Percentiles rank a stretch among this genome's conserved stretches.
Conservation (phyloP, 768 basidiomycete species). For the Tulasnella sp. region DNA sequence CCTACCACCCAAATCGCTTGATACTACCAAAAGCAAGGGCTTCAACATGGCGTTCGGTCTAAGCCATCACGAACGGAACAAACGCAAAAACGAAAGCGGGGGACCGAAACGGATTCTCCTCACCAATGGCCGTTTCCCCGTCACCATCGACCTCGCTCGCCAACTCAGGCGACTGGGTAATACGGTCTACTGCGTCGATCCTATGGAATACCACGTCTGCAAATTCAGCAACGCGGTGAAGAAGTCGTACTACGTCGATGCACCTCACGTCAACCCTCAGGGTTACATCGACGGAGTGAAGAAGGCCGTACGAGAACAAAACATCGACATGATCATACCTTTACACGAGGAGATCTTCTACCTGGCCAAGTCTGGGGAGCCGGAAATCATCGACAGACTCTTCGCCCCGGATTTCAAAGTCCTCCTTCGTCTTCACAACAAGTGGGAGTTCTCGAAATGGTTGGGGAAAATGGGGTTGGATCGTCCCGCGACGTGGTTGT, state of each 20-base stretch:
- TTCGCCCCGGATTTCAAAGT: slow-evolving; percentile 22
- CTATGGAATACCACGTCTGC: slow-evolving; percentile 29
- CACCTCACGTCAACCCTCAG: slow-evolving; percentile 18
- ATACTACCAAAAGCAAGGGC: neutral
- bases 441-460: slow-evolving; percentile 21
- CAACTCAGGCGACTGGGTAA: slow-evolving; percentile 20
- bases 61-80: neutral
- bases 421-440: slow-evolving; percentile 25
- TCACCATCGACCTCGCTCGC: slow-evolving; percentile 27
- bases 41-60: neutral
- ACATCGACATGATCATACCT: slow-evolving; percentile 28
- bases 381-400: neutral
- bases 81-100: neutral
- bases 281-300: slow-evolving; percentile 25
- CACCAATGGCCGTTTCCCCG: slow-evolving; percentile 29
- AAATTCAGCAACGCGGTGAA: slow-evolving; percentile 28
- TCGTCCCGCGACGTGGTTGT: slow-evolving; percentile 4
- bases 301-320: slow-evolving; percentile 15
- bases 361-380: slow-evolving; percentile 19
- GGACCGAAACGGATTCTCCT: slow-evolving; percentile 17
- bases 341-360: slow-evolving; percentile 27
- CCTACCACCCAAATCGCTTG: neutral
- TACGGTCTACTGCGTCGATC: slow-evolving; percentile 24
- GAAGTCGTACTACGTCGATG: slow-evolving; percentile 26
- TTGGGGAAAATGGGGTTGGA: slow-evolving; percentile 4